phyloP scores from a whole-genome alignment of 768 basidiomycete genomes.

The Mycena polygramma region DNA sequence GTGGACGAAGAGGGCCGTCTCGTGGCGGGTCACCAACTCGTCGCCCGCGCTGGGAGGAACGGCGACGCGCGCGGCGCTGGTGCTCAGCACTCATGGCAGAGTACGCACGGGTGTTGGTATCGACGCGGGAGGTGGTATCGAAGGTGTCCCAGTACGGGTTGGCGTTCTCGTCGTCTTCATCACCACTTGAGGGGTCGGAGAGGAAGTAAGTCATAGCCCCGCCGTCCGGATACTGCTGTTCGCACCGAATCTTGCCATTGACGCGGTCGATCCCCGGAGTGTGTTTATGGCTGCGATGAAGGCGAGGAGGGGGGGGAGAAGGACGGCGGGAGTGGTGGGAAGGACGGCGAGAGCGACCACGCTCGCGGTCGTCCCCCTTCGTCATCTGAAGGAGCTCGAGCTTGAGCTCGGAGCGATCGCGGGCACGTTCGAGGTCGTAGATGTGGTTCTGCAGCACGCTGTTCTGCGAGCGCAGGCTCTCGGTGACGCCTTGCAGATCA shows the following conservation, averaged over 20 bases:
- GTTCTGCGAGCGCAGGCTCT: slow-evolving; percentile 31
- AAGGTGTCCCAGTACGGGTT: not conserved
- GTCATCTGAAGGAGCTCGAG: not conserved
- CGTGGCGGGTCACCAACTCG: too few relatives aligned
- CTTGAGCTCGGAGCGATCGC: slow-evolving; percentile 32
- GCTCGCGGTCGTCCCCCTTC: not conserved
- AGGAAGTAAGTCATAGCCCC: too few relatives aligned
- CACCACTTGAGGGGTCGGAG: too few relatives aligned
- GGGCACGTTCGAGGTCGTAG: slow-evolving; percentile 23
- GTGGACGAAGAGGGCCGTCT: too few relatives aligned
- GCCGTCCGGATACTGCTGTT: too few relatives aligned
- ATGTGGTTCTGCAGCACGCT: slow-evolving; percentile 16
- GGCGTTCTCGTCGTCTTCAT: not conserved
- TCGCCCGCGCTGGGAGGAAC: too few relatives aligned
- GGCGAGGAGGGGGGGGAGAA: not conserved
- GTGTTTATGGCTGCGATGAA: not conserved
- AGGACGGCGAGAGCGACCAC: not conserved
- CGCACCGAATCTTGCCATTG: not conserved
- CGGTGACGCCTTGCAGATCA: slow-evolving; percentile 11
- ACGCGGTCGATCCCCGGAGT: not conserved
- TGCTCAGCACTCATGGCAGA: too few relatives aligned
- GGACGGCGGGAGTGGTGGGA: not conserved
- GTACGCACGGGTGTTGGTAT: not conserved
- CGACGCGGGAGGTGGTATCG: not conserved
- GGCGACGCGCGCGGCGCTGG: too few relatives aligned